Percentiles rank a stretch among this genome's conserved stretches.
Conservation (phyloP, 2,329 filamentous ascomycete genomes). For the Fusarium keratoplasticum region DNA sequence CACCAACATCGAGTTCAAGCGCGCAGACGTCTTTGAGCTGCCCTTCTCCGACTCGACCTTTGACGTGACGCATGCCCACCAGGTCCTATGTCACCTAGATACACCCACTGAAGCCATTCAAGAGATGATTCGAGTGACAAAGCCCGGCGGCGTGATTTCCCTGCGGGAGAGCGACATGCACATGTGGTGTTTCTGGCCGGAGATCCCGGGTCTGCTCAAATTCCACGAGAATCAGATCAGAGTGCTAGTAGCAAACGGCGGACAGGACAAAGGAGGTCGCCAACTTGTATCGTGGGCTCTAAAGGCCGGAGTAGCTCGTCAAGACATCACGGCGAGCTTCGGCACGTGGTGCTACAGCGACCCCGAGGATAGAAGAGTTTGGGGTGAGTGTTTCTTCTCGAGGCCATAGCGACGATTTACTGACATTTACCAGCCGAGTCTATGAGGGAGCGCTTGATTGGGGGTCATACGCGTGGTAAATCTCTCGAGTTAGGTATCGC, state of each 20-base stretch:
- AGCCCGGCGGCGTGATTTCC: constrained; percentile 57
- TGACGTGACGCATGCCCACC: constrained; percentile 57
- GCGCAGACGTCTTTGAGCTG: constrained; percentile 48
- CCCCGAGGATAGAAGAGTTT: constrained; percentile 38
- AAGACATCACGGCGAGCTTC: constrained; percentile 40
- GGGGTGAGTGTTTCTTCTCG: constrained; percentile 35
- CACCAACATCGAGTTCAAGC: constrained; percentile 44
- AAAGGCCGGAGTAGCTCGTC: constrained; percentile 37
- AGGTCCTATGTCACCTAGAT: constrained; percentile 57
- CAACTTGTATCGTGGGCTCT: constrained; percentile 45
- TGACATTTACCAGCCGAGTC: constrained; percentile 36
- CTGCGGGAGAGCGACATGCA: constrained; percentile 46
- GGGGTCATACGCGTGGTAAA: constrained; percentile 40
- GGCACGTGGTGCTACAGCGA: constrained; percentile 48
- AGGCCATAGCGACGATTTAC: fast-evolving
- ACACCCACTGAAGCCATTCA: constrained; percentile 48
- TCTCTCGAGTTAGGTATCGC: constrained; percentile 42
- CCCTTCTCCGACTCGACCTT: constrained; percentile 54
- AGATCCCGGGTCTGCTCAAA: constrained; percentile 36
- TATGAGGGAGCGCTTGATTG: constrained; percentile 41
- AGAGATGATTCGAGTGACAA: constrained; percentile 58
- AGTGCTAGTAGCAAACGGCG: constrained; percentile 39
- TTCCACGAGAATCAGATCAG: constrained; percentile 40
- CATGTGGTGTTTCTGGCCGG: constrained; percentile 47
- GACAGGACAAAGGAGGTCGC: constrained; percentile 42